A percentile compares a stretch with the other conserved stretches of the same genome.
phyloP scores from a whole-genome alignment of 2,329 filamentous ascomycete genomes.

The Fusarium mangiferae region DNA sequence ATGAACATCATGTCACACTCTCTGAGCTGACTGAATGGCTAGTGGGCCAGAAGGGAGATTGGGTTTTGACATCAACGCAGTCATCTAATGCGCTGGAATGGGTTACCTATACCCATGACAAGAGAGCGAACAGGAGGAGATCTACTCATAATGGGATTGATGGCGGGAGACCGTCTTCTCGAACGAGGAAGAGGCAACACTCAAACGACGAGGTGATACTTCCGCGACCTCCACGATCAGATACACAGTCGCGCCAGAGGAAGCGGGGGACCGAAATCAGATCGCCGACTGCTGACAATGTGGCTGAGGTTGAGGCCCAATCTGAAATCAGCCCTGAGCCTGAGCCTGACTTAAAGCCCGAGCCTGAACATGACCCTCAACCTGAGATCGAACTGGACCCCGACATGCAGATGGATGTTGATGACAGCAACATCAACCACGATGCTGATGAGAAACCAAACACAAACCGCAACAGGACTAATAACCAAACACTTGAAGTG shows the following conservation, averaged over 20 bases:
- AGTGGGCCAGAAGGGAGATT: neutral
- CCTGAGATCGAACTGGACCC: neutral
- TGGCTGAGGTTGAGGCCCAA: neutral
- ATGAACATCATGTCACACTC: neutral
- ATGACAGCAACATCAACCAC: neutral
- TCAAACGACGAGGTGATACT: neutral
- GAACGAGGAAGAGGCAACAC: neutral
- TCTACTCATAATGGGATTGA: neutral
- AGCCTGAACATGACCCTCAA: neutral
- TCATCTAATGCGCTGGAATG: neutral
- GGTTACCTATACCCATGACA: neutral
- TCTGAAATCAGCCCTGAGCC: neutral
- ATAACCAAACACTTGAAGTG: neutral
- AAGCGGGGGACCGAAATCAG: neutral
- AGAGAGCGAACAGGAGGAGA: neutral
- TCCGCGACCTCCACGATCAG: neutral
- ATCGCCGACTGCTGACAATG: neutral
- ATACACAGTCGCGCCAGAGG: neutral
- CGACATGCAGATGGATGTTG: slow-evolving; percentile 1
- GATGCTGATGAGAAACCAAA: neutral
- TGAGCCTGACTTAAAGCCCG: neutral
- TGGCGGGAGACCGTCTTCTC: neutral
- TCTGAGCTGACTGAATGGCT: neutral
- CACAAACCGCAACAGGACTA: neutral
- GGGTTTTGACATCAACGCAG: neutral